Evolutionary conservation across 805 yeast species (phyloP), one percentile per base, ranked within the genome.

Genomic region (Sungouiozyma ichnusensis): DNA sequence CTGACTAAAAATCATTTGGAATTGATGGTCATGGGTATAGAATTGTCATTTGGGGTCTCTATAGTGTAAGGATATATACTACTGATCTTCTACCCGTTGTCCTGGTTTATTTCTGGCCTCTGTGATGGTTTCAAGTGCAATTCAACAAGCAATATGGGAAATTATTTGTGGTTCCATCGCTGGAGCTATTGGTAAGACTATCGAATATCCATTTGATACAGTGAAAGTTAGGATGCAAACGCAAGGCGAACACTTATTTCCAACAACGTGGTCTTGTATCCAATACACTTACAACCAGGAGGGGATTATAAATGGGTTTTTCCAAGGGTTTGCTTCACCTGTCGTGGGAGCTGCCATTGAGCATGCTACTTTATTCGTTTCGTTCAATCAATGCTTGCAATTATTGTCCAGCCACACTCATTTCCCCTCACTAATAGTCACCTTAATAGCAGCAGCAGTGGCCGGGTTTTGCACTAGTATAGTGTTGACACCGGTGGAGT

Each of bases 171-270:
- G 71, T 6, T 66, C 69, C 9, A 55, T 66, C 4, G 69, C 96
- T 1, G 97, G 97, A 13, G 80, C 85, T 43, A 62, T 77, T 3
- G 96, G 95, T 2, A 90, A 90, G 58, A 53, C 83, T 20, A 74
- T 88, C 14, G 97, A 88, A 61, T 87, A 79, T 53, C 97, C 97
- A 0, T 86, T 88, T 51, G 97, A 88, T 54, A 90, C 97, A 0
- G 72, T 87, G 34, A 90, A 88, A 60, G 97, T 88, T 3, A 70
- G 96, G 45, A 68, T 90, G 29, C 90, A 82, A 55, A 75, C 86
- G 1, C 92, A 84, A 54, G 81, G 87, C 8, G 71, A 74, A 0
- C 62, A 74, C 13, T 58, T 62, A 31, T 79, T 73, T 52, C 60
- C 61, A 0, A 78, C 84, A 1, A 80, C 95, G 0, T 45, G 71